Base-by-base conservation (phyloP, 805 yeast genomes). In the Monosporozyma solicola region DNA sequence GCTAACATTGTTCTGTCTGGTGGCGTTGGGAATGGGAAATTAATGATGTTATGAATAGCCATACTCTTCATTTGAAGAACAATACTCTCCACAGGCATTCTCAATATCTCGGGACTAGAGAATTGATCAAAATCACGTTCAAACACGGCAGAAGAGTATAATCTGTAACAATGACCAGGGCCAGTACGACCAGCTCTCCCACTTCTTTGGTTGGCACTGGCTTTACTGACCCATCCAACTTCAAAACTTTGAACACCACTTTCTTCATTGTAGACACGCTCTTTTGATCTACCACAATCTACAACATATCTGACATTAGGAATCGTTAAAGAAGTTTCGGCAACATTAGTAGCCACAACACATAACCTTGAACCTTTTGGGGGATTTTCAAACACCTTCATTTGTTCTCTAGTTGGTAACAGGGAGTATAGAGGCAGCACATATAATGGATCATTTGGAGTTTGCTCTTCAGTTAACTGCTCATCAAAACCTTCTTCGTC, bases 171-270 rank as follows among this genome's bases (percentile, higher is more conserved):
- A 64, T 94, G 98, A 54, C 99, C 99, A 0, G 99, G 97, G 0
- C 98, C 99, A 0, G 97, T 91, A 77, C 98, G 84, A 66, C 97
- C 98, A 50, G 98, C 98, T 75, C 98, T 83, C 65, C 98, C 98
- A 20, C 95, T 73, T 72, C 99, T 79, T 74, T 94, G 99, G 59
- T 82, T 94, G 0, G 98, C 92, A 54, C 96, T 85, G 1, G 99
- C 99, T 62, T 94, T 90, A 48, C 96, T 85, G 3, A 91, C 76
- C 97, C 97, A 94, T 52, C 81, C 85, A 49, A 94, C 77, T 63
- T 87, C 94, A 69, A 86, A 95, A 55, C 95, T 86, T 70, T 92
- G 98, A 35, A 94, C 95, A 3, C 96, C 95, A 11, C 89, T 87
- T 32, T 81, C 83, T 58, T 85, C 86, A 57, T 91, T 85, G 63